Base-by-base conservation (phyloP, 352 stramenopile genomes). In the Phytophthora kernoviae region DNA sequence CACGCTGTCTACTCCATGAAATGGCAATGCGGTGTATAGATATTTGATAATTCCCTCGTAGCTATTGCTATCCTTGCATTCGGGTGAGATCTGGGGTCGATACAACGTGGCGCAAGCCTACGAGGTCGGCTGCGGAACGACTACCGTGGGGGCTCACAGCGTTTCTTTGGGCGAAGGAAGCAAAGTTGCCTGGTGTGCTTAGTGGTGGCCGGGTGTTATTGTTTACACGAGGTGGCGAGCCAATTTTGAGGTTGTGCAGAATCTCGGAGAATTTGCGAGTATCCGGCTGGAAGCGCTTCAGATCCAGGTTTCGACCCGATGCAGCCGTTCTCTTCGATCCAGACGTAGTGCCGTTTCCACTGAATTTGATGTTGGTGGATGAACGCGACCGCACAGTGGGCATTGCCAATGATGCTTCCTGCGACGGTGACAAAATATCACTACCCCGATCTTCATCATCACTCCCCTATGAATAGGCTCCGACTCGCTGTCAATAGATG, bases 201-300 rank as follows among this genome's bases (percentile, higher is more conserved):
- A 66, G 32, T 17, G 54, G 43, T 26, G 40, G 30, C 15, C 59
- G 51, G 2, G 44, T 56, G 18, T 71, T 3, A 30, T 30, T 78
- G 39, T 64, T 70, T 44, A 77, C 54, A 47, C 65, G 62, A 32
- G 71, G 62, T 18, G 72, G 63, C 18, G 77, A 84, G 15, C 70
- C 59, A 21, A 86, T 73, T 56, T 89, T 90, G 41, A 93, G 74
- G 18, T 87, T 86, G 56, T 79, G 72, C 20, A 93, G 54, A 45
- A 93, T 88, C 58, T 93, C 83, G 3, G 77, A 77, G 69, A 90
- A 93, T 50, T 86, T 81, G 49, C 84, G 81, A 21, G 80, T 80
- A 57, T 91, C 81, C 2, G 80, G 81, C 34, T 90, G 77, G 55
- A 90, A 91, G 21, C 85, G 80, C 63, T 90, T 90, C 5, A 91